phyloP scores from a whole-genome alignment of 352 stramenopile genomes.

The Phytophthora palmivora region DNA sequence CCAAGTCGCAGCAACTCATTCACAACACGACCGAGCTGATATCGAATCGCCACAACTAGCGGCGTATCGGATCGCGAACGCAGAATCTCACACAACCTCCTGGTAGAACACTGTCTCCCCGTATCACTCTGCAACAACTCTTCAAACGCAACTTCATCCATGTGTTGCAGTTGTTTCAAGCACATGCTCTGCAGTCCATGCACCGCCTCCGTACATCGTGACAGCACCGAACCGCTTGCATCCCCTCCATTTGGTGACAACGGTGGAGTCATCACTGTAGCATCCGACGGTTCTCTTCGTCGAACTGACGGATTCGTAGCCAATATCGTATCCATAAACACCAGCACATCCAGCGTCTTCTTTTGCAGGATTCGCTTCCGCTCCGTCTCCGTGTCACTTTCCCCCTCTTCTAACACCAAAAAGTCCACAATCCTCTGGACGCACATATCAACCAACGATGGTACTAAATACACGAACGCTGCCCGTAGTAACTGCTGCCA shows the following conservation, averaged over 20 bases:
- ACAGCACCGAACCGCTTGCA: constrained; percentile 10
- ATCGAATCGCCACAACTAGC: constrained; percentile 79
- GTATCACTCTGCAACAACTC: constrained; percentile 67
- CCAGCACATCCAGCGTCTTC: constrained; percentile 52
- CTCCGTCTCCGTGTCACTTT: not conserved
- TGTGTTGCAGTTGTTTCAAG: constrained; percentile 57
- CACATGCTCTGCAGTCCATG: constrained; percentile 60
- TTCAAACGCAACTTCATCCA: constrained; percentile 61
- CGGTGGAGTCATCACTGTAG: constrained; percentile 9
- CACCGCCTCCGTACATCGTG: constrained; percentile 34
- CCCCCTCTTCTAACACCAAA: constrained; percentile 35
- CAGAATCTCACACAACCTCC: constrained; percentile 70
- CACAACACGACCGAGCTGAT: constrained; percentile 80
- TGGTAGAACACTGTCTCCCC: constrained; percentile 70
- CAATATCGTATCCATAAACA: constrained; percentile 69
- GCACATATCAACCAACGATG: constrained; percentile 70
- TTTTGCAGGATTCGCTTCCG: constrained; percentile 24
- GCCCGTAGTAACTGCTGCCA: constrained; percentile 76
- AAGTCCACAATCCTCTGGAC: constrained; percentile 48
- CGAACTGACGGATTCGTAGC: constrained; percentile 47
- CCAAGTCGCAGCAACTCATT: constrained; percentile 71
- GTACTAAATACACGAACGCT: constrained; percentile 77
- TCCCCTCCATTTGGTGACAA: constrained; percentile 29
- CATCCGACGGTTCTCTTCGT: constrained; percentile 28
- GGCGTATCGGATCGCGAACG: constrained; percentile 64